Base-by-base conservation (phyloP, 495 filamentous ascomycete genomes). In the Podospora pseudoanserina region DNA sequence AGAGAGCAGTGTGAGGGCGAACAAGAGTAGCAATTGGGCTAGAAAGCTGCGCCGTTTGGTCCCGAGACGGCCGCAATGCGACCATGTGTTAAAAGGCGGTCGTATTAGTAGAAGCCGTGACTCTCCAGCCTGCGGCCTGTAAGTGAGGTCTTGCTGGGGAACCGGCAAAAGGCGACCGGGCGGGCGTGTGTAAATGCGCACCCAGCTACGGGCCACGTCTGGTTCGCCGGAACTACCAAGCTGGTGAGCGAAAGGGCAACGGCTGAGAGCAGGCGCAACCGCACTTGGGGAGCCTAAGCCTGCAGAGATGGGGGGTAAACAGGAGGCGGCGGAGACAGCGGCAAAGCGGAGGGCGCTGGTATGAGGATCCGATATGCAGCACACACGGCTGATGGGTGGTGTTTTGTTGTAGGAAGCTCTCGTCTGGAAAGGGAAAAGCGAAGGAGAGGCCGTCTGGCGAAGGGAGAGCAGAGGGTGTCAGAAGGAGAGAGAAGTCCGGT, bases 1-100 rank as follows among this genome's bases (percentile, higher is more conserved):
- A 55, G 27, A 64, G 27, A 54, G 23, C 5, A 55, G 34, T 53
- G 55, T 20, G n/a, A 58, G n/a, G 18, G 55, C 23, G 23, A 19
- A 13, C 39, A 16, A 16, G 13, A 67, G 62, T 39, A 60, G 61
- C 15, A 53, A 49, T 27, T 28, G 27, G 26, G 53, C 65, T 71
- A 72, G 72, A 74, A 74, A 73, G 63, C 67, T 68, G 71, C 67
- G 70, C 71, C 71, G 75, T 72, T 68, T 71, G 74, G 73, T 64
- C 65, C 61, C 64, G 68, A 68, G 65, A 39, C 65, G 68, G 61
- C 30, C 67, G 59, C 71, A 75, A 75, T 72, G 72, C 75, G 68
- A 68, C 67, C 73, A 66, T 70, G 64, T 56, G 60, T 66, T 70
- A 70, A 70, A 62, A 67, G 68, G 64, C 68, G 75, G 74, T 28